phyloP scores from a whole-genome alignment of 2,329 filamentous ascomycete species.

The Trichoderma aggressivum region DNA sequence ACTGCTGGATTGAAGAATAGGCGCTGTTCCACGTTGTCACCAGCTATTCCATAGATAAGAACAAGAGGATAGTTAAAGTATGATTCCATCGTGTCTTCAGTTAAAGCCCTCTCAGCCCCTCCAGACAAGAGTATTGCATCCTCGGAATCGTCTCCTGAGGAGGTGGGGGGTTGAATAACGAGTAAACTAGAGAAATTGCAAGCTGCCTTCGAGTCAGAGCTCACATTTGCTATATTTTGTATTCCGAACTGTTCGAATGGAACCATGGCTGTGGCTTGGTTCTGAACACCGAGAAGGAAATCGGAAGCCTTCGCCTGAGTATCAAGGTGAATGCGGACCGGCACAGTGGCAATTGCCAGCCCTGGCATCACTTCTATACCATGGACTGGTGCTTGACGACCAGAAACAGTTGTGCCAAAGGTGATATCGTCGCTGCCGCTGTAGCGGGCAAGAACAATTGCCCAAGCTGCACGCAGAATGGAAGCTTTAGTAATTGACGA shows the following conservation, averaged over 20 bases:
- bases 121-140: background rate
- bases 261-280: constrained; percentile 21
- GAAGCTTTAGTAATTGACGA: constrained; percentile 18
- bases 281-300: constrained; percentile 18
- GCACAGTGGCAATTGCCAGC: constrained; percentile 19
- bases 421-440: constrained; percentile 18
- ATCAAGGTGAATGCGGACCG: constrained; percentile 17
- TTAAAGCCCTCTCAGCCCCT: background rate
- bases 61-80: constrained; percentile 14
- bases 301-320: background rate
- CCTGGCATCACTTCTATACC: constrained; percentile 20
- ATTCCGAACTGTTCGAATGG: constrained; percentile 24
- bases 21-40: background rate
- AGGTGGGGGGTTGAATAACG: background rate
- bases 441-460: constrained; percentile 20
- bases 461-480: constrained; percentile 24
- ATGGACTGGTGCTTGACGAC: constrained; percentile 19
- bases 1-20: background rate
- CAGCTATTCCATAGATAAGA: background rate
- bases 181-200: background rate
- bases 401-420: constrained; percentile 25
- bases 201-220: background rate
- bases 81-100: background rate
- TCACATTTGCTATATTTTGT: constrained; percentile 14
- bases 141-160: background rate